Evolutionary conservation across 2,329 filamentous ascomycete genomes (phyloP), one percentile per base, ranked within the genome.

Genomic region (Coleophoma crateriformis): DNA sequence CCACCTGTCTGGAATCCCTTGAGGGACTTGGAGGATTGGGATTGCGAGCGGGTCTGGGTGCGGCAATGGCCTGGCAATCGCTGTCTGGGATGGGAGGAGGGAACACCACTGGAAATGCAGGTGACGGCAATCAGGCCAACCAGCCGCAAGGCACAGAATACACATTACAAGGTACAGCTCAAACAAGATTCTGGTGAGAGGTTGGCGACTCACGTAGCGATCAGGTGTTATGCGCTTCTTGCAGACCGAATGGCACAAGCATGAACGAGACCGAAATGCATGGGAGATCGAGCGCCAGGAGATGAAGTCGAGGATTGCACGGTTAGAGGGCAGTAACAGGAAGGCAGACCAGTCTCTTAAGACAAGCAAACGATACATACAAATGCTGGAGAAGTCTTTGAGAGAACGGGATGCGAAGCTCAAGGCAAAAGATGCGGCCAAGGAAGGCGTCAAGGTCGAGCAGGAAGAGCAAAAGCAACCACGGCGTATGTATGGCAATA

Each of bases 261-360:
- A 99, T 69, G 94, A 99, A 72, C 88, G 94, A 71, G 94, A 96
- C 66, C 84, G 94, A 62, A 99, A 99, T 71, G 86, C 90, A 35
- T 99, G 94, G 94, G 94, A 99, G 70, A 99, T 99, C 67, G 94
- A 99, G 71, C 86, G 90, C 65, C 94, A 95, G 62, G 94, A 99
- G 73, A 97, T 99, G 94, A 96, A 95, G 75, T 90, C 89, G 59
- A 85, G 95, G 64, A 96, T 99, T 72, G 92, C 92, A 46, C 87
- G 88, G 63, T 81, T 97, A 57, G 94, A 99, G 71, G 94, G 94
- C 48, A 89, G 95, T 59, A 82, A 86, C 33, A 80, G 91, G 56
- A 89, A 92, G 58, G 86, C 88, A 46, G 94, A 95, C 69, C 87
- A 88, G 54, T 82, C 91, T 50, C 91, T 95, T 62, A 90, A 91